phyloP scores from a whole-genome alignment of 1,139 yeast genomes.

The Schwanniomyces etchellsii region DNA sequence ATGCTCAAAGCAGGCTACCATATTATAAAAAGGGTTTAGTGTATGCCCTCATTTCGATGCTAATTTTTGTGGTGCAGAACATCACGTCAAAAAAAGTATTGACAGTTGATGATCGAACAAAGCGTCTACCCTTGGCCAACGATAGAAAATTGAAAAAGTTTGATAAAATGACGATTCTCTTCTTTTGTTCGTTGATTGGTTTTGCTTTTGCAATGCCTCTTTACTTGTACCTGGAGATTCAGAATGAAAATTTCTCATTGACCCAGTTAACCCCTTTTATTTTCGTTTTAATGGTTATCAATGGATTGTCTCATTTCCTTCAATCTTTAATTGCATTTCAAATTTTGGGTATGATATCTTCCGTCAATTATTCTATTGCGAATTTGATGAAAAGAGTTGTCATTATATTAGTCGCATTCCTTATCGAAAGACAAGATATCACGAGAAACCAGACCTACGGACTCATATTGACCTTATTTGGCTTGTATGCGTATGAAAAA shows the following conservation, averaged over 20 bases:
- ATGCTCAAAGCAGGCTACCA: slow-evolving; percentile 11
- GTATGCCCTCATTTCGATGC: slow-evolving; percentile 75
- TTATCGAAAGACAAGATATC: slow-evolving; percentile 66
- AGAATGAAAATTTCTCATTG: slow-evolving; percentile 26
- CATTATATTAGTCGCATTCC: slow-evolving; percentile 72
- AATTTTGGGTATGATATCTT: slow-evolving; percentile 75
- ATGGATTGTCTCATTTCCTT: slow-evolving; percentile 77
- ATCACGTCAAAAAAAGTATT: slow-evolving; percentile 82
- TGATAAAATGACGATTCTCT: slow-evolving; percentile 78
- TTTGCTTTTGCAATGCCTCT: slow-evolving; percentile 73
- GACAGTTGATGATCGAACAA: slow-evolving; percentile 33
- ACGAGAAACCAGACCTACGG: slow-evolving; percentile 62
- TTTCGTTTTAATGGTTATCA: slow-evolving; percentile 37
- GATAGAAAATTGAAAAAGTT: slow-evolving; percentile 36
- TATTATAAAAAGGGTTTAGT: slow-evolving; percentile 57
- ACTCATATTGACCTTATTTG: slow-evolving; percentile 57
- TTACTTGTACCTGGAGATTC: slow-evolving; percentile 64
- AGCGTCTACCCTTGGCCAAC: slow-evolving; percentile 14
- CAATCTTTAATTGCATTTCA: slow-evolving; percentile 89
- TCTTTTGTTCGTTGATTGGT: slow-evolving; percentile 81
- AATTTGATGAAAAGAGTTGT: slow-evolving; percentile 82
- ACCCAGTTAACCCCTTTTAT: slow-evolving; percentile 29
- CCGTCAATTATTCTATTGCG: slow-evolving; percentile 90
- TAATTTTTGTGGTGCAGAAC: slow-evolving; percentile 86
- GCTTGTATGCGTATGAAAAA: slow-evolving; percentile 65